Conservation (phyloP, 495 filamentous ascomycete genomes). For the Hypomontagnella submonticulosa region DNA sequence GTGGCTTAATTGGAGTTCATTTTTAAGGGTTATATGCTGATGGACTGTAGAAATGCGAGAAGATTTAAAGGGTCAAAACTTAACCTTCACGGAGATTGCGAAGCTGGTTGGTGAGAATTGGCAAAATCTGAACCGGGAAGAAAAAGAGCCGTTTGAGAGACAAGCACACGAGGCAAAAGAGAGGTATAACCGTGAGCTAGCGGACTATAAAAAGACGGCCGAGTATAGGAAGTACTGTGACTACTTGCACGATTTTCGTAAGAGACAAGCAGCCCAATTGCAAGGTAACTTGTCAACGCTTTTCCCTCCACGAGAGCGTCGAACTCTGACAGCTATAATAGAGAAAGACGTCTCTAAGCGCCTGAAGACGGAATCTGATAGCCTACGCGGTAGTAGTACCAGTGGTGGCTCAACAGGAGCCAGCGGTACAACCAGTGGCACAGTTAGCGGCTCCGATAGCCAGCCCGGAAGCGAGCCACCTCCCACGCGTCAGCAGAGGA, state of each 20-base stretch:
- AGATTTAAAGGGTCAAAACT: conserved; percentile 73
- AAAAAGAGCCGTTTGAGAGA: conserved; percentile 76
- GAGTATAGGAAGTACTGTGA: conserved; percentile 68
- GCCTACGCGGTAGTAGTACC: conserved; percentile 45
- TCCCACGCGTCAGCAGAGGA: conserved; percentile 52
- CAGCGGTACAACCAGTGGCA: conserved; percentile 53
- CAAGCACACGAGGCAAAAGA: conserved; percentile 77
- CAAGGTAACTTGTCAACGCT: conserved; percentile 51
- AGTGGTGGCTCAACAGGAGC: conserved; percentile 49
- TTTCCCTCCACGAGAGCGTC: background rate
- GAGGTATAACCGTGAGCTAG: conserved; percentile 71
- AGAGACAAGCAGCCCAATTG: conserved; percentile 64
- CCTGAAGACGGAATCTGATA: conserved; percentile 49
- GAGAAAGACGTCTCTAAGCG: conserved; percentile 60
- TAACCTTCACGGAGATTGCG: conserved; percentile 84
- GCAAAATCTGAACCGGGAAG: conserved; percentile 71
- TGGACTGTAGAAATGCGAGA: conserved; percentile 73
- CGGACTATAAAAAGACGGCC: conserved; percentile 77
- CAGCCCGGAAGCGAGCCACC: conserved; percentile 59
- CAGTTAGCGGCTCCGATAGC: conserved; percentile 54
- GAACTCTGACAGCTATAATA: conserved; percentile 25
- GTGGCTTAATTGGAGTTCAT: background rate
- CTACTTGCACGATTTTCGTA: conserved; percentile 80
- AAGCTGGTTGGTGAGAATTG: conserved; percentile 83
- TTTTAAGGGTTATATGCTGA: conserved; percentile 7